phyloP scores from a whole-genome alignment of 2,329 filamentous ascomycete species.

The Dactylellina leptospora region DNA sequence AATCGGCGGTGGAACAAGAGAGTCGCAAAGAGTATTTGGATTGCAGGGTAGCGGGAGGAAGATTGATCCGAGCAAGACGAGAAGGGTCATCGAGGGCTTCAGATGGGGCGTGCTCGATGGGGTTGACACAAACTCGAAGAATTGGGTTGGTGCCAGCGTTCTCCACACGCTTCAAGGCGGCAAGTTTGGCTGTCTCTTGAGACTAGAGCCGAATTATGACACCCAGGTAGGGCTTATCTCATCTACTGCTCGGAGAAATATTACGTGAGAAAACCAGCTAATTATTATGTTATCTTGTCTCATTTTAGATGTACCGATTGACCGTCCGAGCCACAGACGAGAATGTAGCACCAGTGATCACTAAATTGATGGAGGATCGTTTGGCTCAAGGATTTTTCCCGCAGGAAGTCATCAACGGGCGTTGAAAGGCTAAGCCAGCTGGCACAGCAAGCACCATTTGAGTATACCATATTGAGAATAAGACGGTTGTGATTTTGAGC shows the following conservation, averaged over 20 bases:
- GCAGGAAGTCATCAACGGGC: slow-evolving; percentile 54
- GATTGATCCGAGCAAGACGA: slow-evolving; percentile 75
- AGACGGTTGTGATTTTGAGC: no score
- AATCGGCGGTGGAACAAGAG: slow-evolving; percentile 86
- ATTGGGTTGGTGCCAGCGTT: slow-evolving; percentile 90
- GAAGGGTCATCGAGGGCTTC: slow-evolving; percentile 80
- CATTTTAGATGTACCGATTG: slow-evolving; percentile 84
- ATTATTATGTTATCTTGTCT: slow-evolving; percentile 27
- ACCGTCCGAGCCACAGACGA: slow-evolving; percentile 96
- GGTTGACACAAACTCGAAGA: slow-evolving; percentile 91
- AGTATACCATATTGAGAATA: no score
- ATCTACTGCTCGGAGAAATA: background rate
- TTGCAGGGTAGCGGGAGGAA: slow-evolving; percentile 68
- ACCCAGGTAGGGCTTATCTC: slow-evolving; percentile 74
- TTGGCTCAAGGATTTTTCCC: slow-evolving; percentile 68
- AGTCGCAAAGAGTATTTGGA: slow-evolving; percentile 87
- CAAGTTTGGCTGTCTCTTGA: slow-evolving; percentile 92
- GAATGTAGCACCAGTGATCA: slow-evolving; percentile 77
- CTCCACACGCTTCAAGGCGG: slow-evolving; percentile 81
- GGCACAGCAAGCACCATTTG: no score
- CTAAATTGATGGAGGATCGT: slow-evolving; percentile 87
- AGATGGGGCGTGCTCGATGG: slow-evolving; percentile 84
- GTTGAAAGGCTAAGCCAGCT: no score
- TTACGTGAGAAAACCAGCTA: slow-evolving; percentile 21
- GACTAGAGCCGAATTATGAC: slow-evolving; percentile 91